Evolutionary conservation across 208 protist genomes (phyloP).

Genomic region (Strigomonas galati): DNA sequence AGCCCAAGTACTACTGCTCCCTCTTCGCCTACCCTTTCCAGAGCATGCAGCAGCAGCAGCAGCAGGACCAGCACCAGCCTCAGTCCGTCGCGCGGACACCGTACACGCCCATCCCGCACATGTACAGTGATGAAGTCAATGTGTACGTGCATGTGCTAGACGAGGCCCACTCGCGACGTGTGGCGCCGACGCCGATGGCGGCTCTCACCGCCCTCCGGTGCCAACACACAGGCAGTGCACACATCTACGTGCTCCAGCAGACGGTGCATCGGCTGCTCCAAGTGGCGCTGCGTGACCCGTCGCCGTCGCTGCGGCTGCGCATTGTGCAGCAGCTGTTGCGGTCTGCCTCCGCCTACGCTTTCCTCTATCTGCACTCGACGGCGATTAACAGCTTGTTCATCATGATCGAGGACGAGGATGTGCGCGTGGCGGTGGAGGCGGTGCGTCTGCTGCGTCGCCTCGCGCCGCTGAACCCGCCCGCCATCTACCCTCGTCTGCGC

Average conservation of each 20-base stretch:
- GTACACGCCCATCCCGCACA: not conserved
- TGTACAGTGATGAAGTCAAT: not conserved
- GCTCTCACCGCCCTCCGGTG: not conserved
- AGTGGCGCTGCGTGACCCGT: not conserved
- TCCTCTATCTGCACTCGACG: constrained; percentile 62
- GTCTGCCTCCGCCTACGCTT: not conserved
- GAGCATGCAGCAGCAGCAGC: not conserved
- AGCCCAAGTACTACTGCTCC: not conserved
- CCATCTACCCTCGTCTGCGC: constrained; percentile 68
- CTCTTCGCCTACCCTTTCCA: not conserved
- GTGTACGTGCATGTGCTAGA: not conserved
- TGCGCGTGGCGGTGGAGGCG: constrained; percentile 58
- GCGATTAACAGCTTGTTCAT: constrained; percentile 65
- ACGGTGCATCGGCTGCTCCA: not conserved
- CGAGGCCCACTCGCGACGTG: not conserved
- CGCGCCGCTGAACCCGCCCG: constrained; percentile 42
- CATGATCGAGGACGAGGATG: constrained; percentile 56
- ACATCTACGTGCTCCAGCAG: not conserved
- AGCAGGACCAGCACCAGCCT: not conserved
- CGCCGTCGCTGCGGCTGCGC: not conserved
- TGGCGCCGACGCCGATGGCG: not conserved
- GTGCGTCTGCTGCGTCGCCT: constrained; percentile 61
- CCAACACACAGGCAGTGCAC: not conserved
- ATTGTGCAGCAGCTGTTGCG: constrained; percentile 3
- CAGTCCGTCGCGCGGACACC: too few species aligned